phyloP scores from a whole-genome alignment of 2,329 filamentous ascomycete genomes.

The Colletotrichum sp. region DNA sequence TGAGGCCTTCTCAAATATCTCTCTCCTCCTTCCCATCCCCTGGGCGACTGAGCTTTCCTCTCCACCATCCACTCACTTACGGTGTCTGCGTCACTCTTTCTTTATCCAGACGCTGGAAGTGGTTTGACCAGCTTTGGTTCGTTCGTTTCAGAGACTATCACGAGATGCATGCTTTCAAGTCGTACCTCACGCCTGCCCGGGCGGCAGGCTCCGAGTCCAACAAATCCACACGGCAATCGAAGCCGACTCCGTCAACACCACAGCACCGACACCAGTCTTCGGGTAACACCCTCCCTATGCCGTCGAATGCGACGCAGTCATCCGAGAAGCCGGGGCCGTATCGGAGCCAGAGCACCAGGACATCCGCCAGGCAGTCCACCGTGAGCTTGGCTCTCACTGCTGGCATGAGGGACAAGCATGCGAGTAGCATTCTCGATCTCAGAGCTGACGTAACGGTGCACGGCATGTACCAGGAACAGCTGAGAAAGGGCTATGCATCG shows the following conservation, averaged over 20 bases:
- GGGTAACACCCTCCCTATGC: background rate
- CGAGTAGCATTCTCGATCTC: constrained; percentile 19
- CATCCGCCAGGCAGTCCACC: constrained; percentile 20
- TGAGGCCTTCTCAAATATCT: constrained; percentile 13
- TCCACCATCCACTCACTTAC: background rate
- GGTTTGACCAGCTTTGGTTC: constrained; percentile 10
- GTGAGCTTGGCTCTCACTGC: constrained; percentile 19
- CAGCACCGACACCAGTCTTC: background rate
- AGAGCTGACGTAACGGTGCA: constrained; percentile 21
- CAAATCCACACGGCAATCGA: background rate
- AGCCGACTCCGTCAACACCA: background rate
- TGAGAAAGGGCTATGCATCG: constrained; percentile 20
- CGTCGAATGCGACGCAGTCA: background rate
- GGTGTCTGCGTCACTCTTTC: background rate
- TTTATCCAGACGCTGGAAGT: constrained; percentile 6
- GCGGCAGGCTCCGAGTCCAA: background rate
- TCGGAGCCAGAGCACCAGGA: background rate
- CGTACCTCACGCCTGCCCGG: constrained; percentile 17
- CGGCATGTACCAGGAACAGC: constrained; percentile 21
- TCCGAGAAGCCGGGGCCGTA: constrained; percentile 14
- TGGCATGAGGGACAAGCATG: constrained; percentile 19
- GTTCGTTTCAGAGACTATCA: background rate
- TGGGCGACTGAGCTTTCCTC: background rate
- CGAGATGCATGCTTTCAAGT: constrained; percentile 22
- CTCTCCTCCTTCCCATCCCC: background rate